phyloP scores from a whole-genome alignment of 192 early-diverging fungal genomes.

The Gonapodya prolifera region DNA sequence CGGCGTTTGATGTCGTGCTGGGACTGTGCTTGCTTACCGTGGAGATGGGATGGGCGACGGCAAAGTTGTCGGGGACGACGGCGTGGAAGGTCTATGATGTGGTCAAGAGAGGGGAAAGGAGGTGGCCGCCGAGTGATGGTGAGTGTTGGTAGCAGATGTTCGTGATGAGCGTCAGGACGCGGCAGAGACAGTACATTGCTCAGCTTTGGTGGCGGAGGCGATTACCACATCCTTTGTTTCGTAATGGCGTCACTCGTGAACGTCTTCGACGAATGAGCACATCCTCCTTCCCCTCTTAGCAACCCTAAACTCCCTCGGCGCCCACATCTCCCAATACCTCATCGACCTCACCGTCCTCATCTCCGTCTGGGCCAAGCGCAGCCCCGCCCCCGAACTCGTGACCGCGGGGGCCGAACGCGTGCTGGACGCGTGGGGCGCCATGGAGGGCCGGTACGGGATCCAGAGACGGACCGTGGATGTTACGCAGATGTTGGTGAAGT shows the following conservation, averaged over 20 bases:
- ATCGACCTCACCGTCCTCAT: not conserved
- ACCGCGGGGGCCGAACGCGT: not conserved
- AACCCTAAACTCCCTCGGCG: not conserved
- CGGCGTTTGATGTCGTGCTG: not conserved
- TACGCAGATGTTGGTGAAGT: not conserved
- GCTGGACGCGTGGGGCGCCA: not conserved
- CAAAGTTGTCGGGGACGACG: not conserved
- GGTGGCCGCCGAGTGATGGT: not conserved
- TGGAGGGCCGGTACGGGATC: not conserved
- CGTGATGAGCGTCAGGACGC: too few relatives aligned
- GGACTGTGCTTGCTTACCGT: not conserved
- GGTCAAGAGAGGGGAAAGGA: not conserved
- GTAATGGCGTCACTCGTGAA: too few relatives aligned
- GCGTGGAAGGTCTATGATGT: not conserved
- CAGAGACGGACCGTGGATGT: not conserved
- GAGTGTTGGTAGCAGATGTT: too few relatives aligned
- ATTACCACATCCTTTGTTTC: too few relatives aligned
- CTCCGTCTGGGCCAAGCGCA: not conserved
- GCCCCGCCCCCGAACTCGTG: not conserved
- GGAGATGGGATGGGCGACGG: not conserved
- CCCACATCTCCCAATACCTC: not conserved
- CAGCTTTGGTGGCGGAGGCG: too few relatives aligned
- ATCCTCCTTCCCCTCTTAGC: not conserved
- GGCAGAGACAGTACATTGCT: too few relatives aligned
- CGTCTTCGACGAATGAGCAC: too few relatives aligned